Evolutionary conservation across 2,329 filamentous ascomycete species (phyloP).

Genomic region (Mollisiaceae sp.): DNA sequence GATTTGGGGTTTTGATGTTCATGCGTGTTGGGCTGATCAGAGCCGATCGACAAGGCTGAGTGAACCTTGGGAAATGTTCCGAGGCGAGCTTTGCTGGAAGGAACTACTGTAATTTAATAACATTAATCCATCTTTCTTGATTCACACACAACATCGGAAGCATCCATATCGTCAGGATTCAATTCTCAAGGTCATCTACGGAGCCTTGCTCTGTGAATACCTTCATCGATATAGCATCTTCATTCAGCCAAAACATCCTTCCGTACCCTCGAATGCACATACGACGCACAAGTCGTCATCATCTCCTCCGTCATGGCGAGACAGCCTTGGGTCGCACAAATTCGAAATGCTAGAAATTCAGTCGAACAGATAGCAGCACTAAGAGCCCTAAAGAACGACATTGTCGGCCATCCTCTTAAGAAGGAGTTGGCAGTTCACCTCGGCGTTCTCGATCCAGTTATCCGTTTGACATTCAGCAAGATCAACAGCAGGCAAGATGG

Average conservation of each 20-base stretch:
- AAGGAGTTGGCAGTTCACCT: conserved; percentile 79
- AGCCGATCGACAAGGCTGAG: conserved; percentile 11
- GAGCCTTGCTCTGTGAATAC: not conserved
- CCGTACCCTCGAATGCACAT: conserved; percentile 13
- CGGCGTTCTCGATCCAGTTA: conserved; percentile 69
- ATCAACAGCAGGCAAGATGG: conserved; percentile 50
- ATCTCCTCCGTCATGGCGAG: conserved; percentile 29
- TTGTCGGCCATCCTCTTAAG: conserved; percentile 84
- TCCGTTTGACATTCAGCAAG: conserved; percentile 54
- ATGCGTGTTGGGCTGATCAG: not conserved
- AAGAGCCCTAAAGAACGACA: conserved; percentile 81
- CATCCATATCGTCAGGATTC: not conserved
- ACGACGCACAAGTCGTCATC: conserved; percentile 14
- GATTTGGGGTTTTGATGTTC: not conserved
- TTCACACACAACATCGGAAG: not conserved
- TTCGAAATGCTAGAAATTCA: conserved; percentile 58
- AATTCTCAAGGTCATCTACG: not conserved
- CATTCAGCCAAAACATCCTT: not conserved
- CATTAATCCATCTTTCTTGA: not conserved
- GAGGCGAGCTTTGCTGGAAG: not conserved
- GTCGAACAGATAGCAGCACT: conserved; percentile 65
- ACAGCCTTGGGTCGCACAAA: conserved; percentile 60
- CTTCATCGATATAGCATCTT: not conserved
- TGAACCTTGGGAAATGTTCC: not conserved
- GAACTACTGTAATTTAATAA: not conserved